These are phyloP conservation scores for Shiraia sp. DNA, from an alignment of 2,329 filamentous ascomycete species.

Conservation along the genomic window DNA sequence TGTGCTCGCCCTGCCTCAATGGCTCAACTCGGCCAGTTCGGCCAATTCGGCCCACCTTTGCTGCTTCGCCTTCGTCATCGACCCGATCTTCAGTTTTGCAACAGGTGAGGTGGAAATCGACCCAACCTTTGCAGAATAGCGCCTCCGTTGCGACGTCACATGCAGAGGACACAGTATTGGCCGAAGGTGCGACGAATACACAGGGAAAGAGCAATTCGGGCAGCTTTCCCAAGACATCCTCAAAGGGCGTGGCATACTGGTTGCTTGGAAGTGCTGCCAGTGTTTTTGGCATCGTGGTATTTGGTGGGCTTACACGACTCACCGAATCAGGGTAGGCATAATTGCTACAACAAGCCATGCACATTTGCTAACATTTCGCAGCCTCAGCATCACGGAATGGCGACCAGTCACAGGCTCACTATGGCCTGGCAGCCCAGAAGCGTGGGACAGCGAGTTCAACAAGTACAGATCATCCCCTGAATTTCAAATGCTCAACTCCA, in stretches of 20 bases:
- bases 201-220: conserved; percentile 17
- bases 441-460: conserved; percentile 91
- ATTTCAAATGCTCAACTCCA: conserved; percentile 86
- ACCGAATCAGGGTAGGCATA: conserved; percentile 86
- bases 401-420: conserved; percentile 90
- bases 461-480: conserved; percentile 94
- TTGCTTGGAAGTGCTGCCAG: conserved; percentile 86
- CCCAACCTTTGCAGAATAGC: conserved; percentile 32
- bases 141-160: conserved; percentile 19
- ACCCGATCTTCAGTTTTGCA: conserved; percentile 32
- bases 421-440: conserved; percentile 74
- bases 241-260: conserved; percentile 86
- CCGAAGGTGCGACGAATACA: conserved; percentile 14
- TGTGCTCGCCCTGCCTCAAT: conserved; percentile 37
- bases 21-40: conserved; percentile 18
- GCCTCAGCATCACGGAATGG: conserved; percentile 98
- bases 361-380: conserved; percentile 44
- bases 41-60: conserved; percentile 24
- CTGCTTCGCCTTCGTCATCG: conserved; percentile 17
- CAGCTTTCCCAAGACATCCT: conserved; percentile 64
- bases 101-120: conserved; percentile 41
- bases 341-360: neutral
- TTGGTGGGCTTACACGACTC: conserved; percentile 87
- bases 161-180: conserved; percentile 13
- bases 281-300: conserved; percentile 96